Percentiles rank a stretch among this genome's conserved stretches.
Conservation (phyloP, 805 yeast species). For the Tetrapisispora fleetii region DNA sequence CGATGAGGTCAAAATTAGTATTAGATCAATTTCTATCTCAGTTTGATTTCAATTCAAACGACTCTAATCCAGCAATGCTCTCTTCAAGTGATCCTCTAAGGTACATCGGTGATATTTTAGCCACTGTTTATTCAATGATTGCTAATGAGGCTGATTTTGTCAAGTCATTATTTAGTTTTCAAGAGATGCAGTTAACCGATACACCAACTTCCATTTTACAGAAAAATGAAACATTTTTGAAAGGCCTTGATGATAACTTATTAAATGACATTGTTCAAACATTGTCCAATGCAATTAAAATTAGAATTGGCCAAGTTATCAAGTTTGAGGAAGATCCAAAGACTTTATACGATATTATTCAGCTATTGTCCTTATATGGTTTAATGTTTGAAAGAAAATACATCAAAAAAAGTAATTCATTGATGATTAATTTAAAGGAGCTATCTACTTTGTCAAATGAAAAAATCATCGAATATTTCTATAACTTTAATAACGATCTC, state of each 20-base stretch:
- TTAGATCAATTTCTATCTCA: slow-evolving; percentile 60
- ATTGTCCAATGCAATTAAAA: slow-evolving; percentile 42
- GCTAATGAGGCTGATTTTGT: slow-evolving; percentile 82
- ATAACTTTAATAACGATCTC: slow-evolving; percentile 21
- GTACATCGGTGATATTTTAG: slow-evolving; percentile 78
- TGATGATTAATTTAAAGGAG: slow-evolving; percentile 14
- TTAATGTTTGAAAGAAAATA: slow-evolving; percentile 50
- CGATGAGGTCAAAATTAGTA: slow-evolving; percentile 55
- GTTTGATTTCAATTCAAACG: slow-evolving; percentile 29
- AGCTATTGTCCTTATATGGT: slow-evolving; percentile 56
- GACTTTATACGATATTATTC: slow-evolving; percentile 47
- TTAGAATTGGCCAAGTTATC: slow-evolving; percentile 58
- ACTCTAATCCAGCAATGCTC: slow-evolving; percentile 43
- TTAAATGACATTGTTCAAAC: slow-evolving; percentile 26
- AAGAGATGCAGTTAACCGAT: slow-evolving; percentile 12
- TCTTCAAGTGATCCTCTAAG: slow-evolving; percentile 74
- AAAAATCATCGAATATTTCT: slow-evolving; percentile 14
- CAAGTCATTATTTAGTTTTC: slow-evolving; percentile 45
- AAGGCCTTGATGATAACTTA: slow-evolving; percentile 21
- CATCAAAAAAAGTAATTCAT: slow-evolving; percentile 14
- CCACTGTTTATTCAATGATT: slow-evolving; percentile 75
- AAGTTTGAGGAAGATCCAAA: slow-evolving; percentile 52
- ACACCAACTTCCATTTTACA: slow-evolving; percentile 12
- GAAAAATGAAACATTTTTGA: slow-evolving; percentile 19
- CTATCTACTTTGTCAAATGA: slow-evolving; percentile 14